Base-by-base conservation (phyloP, 2,329 filamentous ascomycete genomes). In the Cladophialophora psammophila region DNA sequence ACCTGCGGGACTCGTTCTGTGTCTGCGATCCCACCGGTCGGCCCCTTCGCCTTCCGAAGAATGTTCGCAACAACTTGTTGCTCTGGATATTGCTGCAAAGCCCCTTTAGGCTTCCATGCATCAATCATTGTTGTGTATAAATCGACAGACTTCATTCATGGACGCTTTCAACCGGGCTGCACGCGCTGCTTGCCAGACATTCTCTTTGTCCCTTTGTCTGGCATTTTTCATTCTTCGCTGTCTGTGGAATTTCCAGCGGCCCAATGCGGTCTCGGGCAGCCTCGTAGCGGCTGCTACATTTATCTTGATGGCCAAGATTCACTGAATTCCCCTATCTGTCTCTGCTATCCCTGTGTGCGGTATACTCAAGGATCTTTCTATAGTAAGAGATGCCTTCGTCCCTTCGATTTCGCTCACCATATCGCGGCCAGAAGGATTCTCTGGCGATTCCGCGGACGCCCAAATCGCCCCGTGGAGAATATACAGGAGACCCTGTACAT, bases 391-490 rank as follows among this genome's bases (percentile, higher is more conserved):
- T 61, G 59, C 52, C 63, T 26, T 65, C 63, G 7, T 7, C 56
- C 9, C 57, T 65, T 9, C 57, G 57, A 18, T 65, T 65, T 48
- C 63, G 58, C 45, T 35, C 50, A n/a, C 18, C 35, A 10, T 20
- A 65, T n/a, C 48, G 31, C 36, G 9, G 48, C 36, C 52, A 65
- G 35, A 56, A 42, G 31, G 40, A 54, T n/a, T 15, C 15, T 15
- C 20, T 40, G 9, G 18, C 26, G 48, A n/a, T 45, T 9, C 63
- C 63, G 32, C 45, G 57, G 26, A 65, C 63, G 2, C 63, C 63
- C 10, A 60, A 57, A 10, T 65, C 63, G 2, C 63, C 63, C 13
- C 36, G 34, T n/a, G 63, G 63, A 31, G 57, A 36, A n/a, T 65
- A 62, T 36, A 65, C 57, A 2, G 63, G 63, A 20, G 36, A 31